Evolutionary conservation across 345 rosid genomes (phyloP), one percentile per base, ranked within the genome.

Genomic region (Orychophragmus violaceus): DNA sequence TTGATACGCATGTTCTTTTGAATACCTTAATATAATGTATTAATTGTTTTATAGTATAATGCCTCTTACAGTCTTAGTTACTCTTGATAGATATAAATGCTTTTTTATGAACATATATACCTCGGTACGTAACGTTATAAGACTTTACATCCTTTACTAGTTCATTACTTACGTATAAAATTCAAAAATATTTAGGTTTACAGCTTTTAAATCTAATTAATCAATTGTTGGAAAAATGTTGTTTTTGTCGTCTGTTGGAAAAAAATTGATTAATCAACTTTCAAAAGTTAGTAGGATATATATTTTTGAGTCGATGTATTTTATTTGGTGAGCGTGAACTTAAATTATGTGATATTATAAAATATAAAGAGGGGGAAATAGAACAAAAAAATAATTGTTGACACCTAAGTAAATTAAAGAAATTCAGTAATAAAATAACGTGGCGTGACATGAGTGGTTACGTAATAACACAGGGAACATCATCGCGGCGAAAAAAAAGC

Each of bases 391-490:
- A 41, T 14, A 41, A 10, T n/a, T 14, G 5, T 42, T 28, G 25
- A 2, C 9, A 36, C n/a, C 18, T 24, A 6, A 24, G 18, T 25
- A 25, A 39, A 16, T 0, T n/a, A 10, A 37, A 39, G 21, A 14
- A 45, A 53, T 57, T 16, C 32, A 48, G 58, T 35, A 57, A 72
- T 64, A 64, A 49, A 37, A 58, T 58, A 72, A 59, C 76, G 76
- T 72, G 76, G 76, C 76, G 76, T 65, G 32, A 72, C 17, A 59
- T 72, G 71, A 72, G 71, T 72, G 76, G 76, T 72, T 72, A 66
- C 76, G 66, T 72, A 66, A 72, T 23, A 66, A 65, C 55, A 29
- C 76, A 72, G 76, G 76, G 62, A 72, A 72, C 66, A 72, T 72
- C 67, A 72, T 72, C 76, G 76, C 61, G 11, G 39, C 48, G 9